A percentile compares a stretch with the other conserved stretches of the same genome.
Conservation (phyloP, 805 yeast species). For the Metschnikowia lochheadii region DNA sequence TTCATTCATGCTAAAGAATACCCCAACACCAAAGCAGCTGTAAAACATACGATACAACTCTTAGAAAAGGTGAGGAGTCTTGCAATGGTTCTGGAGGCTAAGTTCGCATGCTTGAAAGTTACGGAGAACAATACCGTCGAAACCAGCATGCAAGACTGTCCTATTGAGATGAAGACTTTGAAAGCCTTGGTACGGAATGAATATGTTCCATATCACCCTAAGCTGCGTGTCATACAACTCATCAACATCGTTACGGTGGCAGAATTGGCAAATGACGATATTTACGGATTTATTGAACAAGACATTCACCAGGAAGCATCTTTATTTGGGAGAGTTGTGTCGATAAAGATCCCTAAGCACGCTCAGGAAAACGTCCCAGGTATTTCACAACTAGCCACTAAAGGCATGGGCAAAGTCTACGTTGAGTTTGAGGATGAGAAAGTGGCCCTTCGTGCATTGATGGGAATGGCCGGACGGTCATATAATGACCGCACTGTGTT, state of each 20-base stretch:
- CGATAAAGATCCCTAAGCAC: constrained; percentile 61
- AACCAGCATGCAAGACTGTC: constrained; percentile 36
- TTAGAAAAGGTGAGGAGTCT: constrained; percentile 13
- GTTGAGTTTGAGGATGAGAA: constrained; percentile 56
- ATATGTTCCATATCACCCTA: constrained; percentile 32
- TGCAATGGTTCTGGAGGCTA: constrained; percentile 21
- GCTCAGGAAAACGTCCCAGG: constrained; percentile 45
- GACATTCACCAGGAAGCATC: constrained; percentile 51
- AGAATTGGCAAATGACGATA: constrained; percentile 52
- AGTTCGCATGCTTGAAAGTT: constrained; percentile 32
- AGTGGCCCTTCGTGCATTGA: constrained; percentile 51
- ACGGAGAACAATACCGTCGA: constrained; percentile 8
- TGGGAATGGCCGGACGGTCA: constrained; percentile 58
- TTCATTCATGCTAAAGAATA: constrained; percentile 17
- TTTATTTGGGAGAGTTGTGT: constrained; percentile 48
- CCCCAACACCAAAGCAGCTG: constrained; percentile 13
- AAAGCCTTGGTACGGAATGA: constrained; percentile 36
- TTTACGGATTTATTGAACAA: constrained; percentile 45
- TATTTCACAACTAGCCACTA: constrained; percentile 33
- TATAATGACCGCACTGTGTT: constrained; percentile 69
- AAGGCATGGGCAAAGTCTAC: constrained; percentile 70
- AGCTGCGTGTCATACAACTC: constrained; percentile 56
- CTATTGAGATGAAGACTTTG: constrained; percentile 35
- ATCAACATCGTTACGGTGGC: constrained; percentile 63
- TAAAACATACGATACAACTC: constrained; percentile 11